Conservation (phyloP, 345 rosid genomes). For the Cardiospermum halicacabum region DNA sequence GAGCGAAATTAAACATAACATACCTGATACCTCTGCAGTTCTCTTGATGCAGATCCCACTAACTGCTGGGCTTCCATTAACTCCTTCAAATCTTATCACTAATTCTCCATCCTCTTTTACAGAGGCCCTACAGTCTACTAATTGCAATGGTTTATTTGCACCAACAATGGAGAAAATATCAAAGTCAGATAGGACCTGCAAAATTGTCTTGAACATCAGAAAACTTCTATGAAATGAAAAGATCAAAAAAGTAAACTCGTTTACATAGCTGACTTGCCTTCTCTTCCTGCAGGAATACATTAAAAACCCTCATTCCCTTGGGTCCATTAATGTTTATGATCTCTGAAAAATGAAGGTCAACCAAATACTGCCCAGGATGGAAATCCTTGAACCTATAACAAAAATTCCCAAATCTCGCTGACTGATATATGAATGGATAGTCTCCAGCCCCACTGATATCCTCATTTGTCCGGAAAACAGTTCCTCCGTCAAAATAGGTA, state of each 20-base stretch:
- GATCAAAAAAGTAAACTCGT: not conserved
- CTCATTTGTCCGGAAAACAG: conserved; percentile 67
- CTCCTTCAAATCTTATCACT: conserved; percentile 62
- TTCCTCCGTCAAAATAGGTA: conserved; percentile 64
- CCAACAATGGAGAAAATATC: conserved; percentile 84
- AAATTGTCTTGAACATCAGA: conserved; percentile 16
- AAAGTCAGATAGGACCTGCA: conserved; percentile 77
- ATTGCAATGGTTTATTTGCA: conserved; percentile 71
- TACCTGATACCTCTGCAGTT: conserved; percentile 58
- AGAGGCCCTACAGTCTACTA: conserved; percentile 59
- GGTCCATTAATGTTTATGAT: conserved; percentile 83
- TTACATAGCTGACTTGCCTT: conserved; percentile 43
- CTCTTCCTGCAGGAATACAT: conserved; percentile 84
- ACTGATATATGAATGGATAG: conserved; percentile 61
- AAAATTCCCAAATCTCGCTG: conserved; percentile 75
- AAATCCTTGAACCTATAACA: conserved; percentile 49
- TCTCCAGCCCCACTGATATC: conserved; percentile 73
- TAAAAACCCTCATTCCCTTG: conserved; percentile 81
- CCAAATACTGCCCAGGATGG: conserved; percentile 52
- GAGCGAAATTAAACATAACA: not conserved
- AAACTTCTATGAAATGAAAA: not conserved
- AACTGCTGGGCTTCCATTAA: conserved; percentile 70
- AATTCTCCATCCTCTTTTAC: conserved; percentile 66
- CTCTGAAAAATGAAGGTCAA: conserved; percentile 91
- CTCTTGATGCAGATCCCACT: conserved; percentile 81